Conservation (phyloP, 768 basidiomycete species). For the Mycena maculata region DNA sequence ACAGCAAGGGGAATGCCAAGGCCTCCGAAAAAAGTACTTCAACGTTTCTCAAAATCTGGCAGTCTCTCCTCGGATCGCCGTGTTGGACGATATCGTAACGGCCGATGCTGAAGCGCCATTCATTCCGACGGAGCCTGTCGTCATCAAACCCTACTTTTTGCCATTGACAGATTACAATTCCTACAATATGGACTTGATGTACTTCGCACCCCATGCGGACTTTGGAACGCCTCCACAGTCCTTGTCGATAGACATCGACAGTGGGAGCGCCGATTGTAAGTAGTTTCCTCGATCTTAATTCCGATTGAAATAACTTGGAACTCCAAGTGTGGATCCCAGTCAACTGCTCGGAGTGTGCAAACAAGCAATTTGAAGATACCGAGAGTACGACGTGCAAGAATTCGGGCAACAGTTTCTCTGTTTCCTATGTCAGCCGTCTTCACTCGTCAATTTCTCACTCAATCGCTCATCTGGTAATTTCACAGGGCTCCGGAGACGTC, state of each 20-base stretch:
- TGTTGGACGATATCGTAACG: not conserved
- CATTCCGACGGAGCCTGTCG: conserved; percentile 38
- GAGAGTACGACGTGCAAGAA: conserved; percentile 56
- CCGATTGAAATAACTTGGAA: not conserved
- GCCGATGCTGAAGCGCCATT: conserved; percentile 27
- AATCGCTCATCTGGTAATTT: not conserved
- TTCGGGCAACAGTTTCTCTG: conserved; percentile 45
- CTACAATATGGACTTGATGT: conserved; percentile 46
- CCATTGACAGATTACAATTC: conserved; percentile 25
- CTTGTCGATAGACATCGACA: conserved; percentile 72
- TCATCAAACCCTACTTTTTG: conserved; percentile 5
- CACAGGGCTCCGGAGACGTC: conserved; percentile 66
- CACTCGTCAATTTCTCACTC: not conserved
- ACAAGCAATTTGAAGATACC: conserved; percentile 50
- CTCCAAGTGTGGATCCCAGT: not conserved
- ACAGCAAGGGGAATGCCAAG: conserved; percentile 12
- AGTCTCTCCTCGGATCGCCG: conserved; percentile 3
- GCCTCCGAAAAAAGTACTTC: conserved; percentile 13
- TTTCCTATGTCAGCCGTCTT: conserved; percentile 56
- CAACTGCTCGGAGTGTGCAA: conserved; percentile 52
- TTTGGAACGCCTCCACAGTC: conserved; percentile 64
- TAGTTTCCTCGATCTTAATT: conserved; percentile 39
- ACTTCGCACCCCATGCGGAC: conserved; percentile 53
- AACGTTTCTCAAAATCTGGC: conserved; percentile 5
- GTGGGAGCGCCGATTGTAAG: conserved; percentile 78